Percentiles rank a stretch among this genome's conserved stretches.
Conservation (phyloP, 2,329 filamentous ascomycete species). For the Aspergillus ustus region DNA sequence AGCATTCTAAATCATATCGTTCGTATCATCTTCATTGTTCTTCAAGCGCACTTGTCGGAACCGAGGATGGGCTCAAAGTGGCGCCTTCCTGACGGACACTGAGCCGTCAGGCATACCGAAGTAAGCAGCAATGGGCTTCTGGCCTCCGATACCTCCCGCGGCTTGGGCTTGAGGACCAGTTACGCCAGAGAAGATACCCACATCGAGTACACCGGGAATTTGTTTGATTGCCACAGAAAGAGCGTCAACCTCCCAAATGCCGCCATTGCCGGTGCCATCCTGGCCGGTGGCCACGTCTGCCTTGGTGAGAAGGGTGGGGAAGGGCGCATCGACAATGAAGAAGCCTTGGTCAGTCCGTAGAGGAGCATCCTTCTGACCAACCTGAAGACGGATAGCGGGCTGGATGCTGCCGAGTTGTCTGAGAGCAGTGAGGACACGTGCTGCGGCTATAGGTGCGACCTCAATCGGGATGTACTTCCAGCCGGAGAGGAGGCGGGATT, state of each 20-base stretch:
- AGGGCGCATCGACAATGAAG: constrained; percentile 91
- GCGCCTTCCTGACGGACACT: constrained; percentile 61
- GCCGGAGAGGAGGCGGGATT: constrained; percentile 69
- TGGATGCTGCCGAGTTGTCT: constrained; percentile 71
- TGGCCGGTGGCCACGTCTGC: constrained; percentile 56
- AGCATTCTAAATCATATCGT: constrained; percentile 27
- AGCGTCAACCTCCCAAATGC: constrained; percentile 78
- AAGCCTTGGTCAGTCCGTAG: constrained; percentile 85
- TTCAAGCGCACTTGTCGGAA: constrained; percentile 4
- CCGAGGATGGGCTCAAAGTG: constrained; percentile 16
- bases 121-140: constrained; percentile 92
- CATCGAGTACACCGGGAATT: constrained; percentile 87
- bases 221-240: constrained; percentile 76
- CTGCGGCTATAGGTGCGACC: constrained; percentile 82
- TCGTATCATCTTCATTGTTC: constrained; percentile 13
- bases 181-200: constrained; percentile 84
- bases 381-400: constrained; percentile 73
- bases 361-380: constrained; percentile 78
- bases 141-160: constrained; percentile 68
- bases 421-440: constrained; percentile 75
- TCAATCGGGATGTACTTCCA: constrained; percentile 94
- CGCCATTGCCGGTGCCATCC: constrained; percentile 62
- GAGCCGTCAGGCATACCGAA: constrained; percentile 85
- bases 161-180: constrained; percentile 73
- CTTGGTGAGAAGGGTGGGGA: constrained; percentile 71